Percentiles rank a stretch among this genome's conserved stretches.
Evolutionary conservation across 495 filamentous ascomycete species (phyloP).

Genomic region (Apodospora peruviana): DNA sequence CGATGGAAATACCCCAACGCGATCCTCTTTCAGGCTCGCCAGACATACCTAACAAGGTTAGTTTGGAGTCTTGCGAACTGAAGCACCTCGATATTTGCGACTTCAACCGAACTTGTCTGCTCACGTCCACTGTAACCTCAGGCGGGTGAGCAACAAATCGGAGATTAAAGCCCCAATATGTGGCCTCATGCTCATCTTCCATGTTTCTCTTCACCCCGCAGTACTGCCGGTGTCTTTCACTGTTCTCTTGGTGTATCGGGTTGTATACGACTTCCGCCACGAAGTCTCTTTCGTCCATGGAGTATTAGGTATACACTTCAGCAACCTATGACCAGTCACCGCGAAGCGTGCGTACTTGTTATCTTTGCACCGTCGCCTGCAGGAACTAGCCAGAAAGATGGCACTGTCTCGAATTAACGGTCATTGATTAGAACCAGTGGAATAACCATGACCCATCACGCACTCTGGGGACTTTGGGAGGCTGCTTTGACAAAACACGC

Average conservation of each 20-base stretch:
- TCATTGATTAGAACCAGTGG: neutral
- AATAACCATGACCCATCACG: no score
- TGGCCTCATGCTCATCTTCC: slow-evolving; percentile 12
- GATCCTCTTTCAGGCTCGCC: no score
- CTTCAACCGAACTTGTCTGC: slow-evolving; percentile 7
- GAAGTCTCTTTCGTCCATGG: neutral
- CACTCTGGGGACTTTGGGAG: no score
- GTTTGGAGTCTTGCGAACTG: neutral
- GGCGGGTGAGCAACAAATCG: slow-evolving; percentile 8
- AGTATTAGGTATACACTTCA: neutral
- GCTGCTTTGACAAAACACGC: no score
- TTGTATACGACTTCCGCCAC: slow-evolving; percentile 1
- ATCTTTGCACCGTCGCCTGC: neutral
- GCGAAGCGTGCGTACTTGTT: neutral
- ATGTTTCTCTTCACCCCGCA: neutral
- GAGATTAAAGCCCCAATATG: slow-evolving; percentile 15
- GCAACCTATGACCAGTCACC: no score
- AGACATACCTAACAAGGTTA: slow-evolving; percentile 1
- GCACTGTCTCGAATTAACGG: neutral
- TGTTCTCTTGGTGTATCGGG: neutral
- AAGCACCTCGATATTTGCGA: slow-evolving; percentile 4
- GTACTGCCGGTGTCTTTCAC: neutral
- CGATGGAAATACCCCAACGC: no score
- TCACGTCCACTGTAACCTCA: slow-evolving; percentile 8
- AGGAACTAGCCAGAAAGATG: neutral